These are phyloP conservation scores for Aquilaria malaccensis DNA, from an alignment of 345 rosid species.

Conservation along the genomic window DNA sequence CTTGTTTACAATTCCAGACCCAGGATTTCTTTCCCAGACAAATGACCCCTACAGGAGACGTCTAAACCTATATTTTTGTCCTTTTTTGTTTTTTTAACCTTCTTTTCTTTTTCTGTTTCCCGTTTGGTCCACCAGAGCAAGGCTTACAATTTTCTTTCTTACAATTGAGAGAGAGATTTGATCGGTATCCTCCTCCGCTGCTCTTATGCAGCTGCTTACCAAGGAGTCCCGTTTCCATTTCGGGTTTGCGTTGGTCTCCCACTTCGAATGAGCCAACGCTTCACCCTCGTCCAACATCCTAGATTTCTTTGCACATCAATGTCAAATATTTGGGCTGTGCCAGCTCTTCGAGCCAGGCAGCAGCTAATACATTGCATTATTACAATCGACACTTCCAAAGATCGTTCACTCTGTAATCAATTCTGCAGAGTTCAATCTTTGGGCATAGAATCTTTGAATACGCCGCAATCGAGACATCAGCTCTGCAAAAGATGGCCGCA, in stretches of 20 bases:
- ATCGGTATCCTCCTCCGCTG: conserved; percentile 36
- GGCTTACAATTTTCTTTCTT: conserved; percentile 11
- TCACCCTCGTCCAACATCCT: conserved; percentile 21
- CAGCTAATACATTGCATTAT: conserved; percentile 21
- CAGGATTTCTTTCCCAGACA: conserved; percentile 27
- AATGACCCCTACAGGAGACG: conserved; percentile 25
- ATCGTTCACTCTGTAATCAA: conserved; percentile 11
- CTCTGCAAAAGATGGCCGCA: conserved; percentile 82
- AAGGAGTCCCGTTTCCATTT: conserved; percentile 23
- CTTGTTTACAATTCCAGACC: conserved; percentile 37
- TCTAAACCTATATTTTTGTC: not conserved
- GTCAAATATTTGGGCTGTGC: conserved; percentile 23
- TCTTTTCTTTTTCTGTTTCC: not conserved
- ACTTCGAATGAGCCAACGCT: conserved; percentile 90
- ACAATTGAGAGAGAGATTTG: conserved; percentile 16
- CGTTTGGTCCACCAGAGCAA: not conserved
- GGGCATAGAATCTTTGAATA: conserved; percentile 43
- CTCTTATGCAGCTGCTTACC: conserved; percentile 35
- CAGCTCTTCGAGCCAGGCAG: conserved; percentile 63
- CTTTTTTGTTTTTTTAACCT: not conserved
- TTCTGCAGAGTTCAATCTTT: conserved; percentile 28
- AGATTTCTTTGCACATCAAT: conserved; percentile 25
- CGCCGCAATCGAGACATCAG: conserved; percentile 61
- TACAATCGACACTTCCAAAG: conserved; percentile 18
- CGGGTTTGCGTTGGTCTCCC: conserved; percentile 62